Conservation (phyloP, 805 yeast genomes). For the Yamadazyma sp. region DNA sequence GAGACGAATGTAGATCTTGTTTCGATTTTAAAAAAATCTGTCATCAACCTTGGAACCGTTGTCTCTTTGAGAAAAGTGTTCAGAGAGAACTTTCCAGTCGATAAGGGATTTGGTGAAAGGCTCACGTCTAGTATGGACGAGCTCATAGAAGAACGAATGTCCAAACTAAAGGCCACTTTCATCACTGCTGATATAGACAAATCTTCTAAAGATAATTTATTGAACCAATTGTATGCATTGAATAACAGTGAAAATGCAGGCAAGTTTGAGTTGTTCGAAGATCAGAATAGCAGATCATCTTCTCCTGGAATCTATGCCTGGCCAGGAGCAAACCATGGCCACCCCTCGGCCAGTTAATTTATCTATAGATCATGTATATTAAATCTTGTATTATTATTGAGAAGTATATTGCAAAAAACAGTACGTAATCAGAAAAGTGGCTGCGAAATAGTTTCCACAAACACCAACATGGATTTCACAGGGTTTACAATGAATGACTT, state of each 20-base stretch:
- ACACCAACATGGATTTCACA: slow-evolving; percentile 9
- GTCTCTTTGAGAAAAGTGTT: slow-evolving; percentile 45
- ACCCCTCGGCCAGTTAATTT: slow-evolving; percentile 37
- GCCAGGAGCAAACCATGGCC: slow-evolving; percentile 72
- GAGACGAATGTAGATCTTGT: slow-evolving; percentile 11
- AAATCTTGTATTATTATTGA: no score
- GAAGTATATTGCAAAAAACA: no score
- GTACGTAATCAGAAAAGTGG: slow-evolving; percentile 5
- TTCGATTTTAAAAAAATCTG: slow-evolving; percentile 24
- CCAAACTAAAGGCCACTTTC: slow-evolving; percentile 13
- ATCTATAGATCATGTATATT: background rate
- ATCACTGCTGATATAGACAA: slow-evolving; percentile 8
- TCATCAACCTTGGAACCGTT: slow-evolving; percentile 43
- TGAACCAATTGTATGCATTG: slow-evolving; percentile 17
- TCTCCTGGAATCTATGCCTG: slow-evolving; percentile 51
- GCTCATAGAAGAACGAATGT: slow-evolving; percentile 28
- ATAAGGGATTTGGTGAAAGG: slow-evolving; percentile 48
- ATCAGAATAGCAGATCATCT: slow-evolving; percentile 25
- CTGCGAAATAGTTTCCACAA: slow-evolving; percentile 12
- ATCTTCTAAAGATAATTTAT: slow-evolving; percentile 16
- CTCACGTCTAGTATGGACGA: slow-evolving; percentile 37
- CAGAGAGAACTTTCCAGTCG: slow-evolving; percentile 49
- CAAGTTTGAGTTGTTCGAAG: slow-evolving; percentile 19
- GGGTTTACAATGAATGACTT: slow-evolving; percentile 2
- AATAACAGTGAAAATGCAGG: slow-evolving; percentile 15